These are phyloP conservation scores for Mycena venus DNA, from an alignment of 768 basidiomycete genomes.

Conservation along the genomic window DNA sequence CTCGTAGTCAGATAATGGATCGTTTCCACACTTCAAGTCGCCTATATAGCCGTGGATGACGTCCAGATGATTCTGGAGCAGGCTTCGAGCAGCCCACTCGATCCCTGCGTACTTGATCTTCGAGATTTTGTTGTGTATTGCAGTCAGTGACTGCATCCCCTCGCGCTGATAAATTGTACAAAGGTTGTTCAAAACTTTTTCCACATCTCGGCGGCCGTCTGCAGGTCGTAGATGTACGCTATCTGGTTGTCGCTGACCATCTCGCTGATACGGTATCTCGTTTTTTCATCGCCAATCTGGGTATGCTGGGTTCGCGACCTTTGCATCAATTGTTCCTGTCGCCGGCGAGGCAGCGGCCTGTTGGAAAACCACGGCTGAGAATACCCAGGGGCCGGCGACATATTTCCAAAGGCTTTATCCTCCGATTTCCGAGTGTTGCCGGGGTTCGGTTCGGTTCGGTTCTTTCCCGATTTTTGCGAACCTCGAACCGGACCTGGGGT, in stretches of 20 bases:
- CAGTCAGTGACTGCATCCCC: background rate
- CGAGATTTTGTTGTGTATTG: background rate
- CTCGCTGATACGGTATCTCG: background rate
- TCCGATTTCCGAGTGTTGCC: no score
- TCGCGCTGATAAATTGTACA: background rate
- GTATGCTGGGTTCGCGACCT: background rate
- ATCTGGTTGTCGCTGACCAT: background rate
- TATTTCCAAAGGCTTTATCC: no score
- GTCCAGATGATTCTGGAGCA: background rate
- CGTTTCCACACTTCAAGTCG: background rate
- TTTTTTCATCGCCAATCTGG: background rate
- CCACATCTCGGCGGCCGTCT: background rate
- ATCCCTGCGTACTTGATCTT: background rate
- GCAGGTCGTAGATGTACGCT: background rate
- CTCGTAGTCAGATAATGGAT: background rate
- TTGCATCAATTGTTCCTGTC: background rate
- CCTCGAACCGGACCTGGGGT: no score
- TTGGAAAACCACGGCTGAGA: no score
- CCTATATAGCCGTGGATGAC: background rate
- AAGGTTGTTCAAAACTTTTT: background rate
- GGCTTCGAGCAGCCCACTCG: background rate
- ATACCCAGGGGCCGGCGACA: no score
- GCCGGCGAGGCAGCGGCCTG: background rate
- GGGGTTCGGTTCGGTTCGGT: no score
- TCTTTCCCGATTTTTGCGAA: no score